Conservation (phyloP, 257 asterid species). For the Nicotiana paniculata region DNA sequence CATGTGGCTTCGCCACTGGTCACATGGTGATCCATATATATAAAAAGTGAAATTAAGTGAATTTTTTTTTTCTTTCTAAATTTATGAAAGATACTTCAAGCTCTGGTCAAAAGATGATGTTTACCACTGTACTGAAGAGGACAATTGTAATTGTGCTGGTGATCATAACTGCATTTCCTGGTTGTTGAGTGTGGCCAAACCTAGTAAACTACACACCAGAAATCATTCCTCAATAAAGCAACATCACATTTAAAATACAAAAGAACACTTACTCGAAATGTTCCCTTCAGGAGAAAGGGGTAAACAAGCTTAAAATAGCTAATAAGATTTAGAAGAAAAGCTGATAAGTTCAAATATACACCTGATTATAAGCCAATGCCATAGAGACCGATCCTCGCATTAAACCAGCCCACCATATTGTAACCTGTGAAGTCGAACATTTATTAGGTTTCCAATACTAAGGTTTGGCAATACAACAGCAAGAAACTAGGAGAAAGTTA, state of each 20-base stretch:
- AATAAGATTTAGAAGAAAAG: not conserved
- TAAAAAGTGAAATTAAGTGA: no score
- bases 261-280: not conserved
- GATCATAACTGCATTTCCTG: conserved; percentile 61
- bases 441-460: not conserved
- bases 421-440: conserved; percentile 27
- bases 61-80: no score
- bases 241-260: not conserved
- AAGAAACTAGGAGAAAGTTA: not conserved
- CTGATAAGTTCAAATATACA: not conserved
- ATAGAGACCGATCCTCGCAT: conserved; percentile 84
- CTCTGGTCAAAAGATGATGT: not conserved
- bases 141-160: conserved; percentile 72
- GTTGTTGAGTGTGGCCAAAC: conserved; percentile 63
- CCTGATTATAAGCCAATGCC: conserved; percentile 88
- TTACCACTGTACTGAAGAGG: conserved; percentile 68
- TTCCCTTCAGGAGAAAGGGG: not conserved
- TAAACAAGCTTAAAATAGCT: not conserved
- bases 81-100: not conserved
- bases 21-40: no score
- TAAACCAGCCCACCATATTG: conserved; percentile 84
- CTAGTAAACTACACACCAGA: conserved; percentile 49
- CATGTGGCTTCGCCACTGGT: no score
- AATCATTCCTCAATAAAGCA: not conserved
- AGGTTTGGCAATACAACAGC: not conserved